phyloP scores from a whole-genome alignment of 2,329 filamentous ascomycete species.

The Aspergillus sp. region DNA sequence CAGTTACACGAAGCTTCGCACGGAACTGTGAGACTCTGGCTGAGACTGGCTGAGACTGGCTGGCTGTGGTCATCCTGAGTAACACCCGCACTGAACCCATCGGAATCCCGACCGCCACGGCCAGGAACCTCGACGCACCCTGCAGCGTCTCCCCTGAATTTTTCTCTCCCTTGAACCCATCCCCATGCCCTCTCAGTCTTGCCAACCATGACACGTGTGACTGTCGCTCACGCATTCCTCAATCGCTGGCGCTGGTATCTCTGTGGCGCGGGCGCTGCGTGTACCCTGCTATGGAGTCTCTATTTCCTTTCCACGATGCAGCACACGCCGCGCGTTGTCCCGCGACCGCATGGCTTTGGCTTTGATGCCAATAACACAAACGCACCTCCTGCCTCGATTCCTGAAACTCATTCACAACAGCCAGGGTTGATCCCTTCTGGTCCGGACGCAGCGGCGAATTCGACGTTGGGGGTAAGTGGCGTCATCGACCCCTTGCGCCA shows the following conservation, averaged over 20 bases:
- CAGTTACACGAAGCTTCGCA: neutral
- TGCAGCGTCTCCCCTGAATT: neutral
- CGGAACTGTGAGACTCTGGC: neutral
- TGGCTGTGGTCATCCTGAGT: neutral
- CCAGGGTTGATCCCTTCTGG: neutral
- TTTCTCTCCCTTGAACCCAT: neutral
- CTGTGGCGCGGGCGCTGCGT: neutral
- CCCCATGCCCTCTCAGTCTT: neutral
- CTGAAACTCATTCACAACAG: neutral
- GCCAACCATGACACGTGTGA: neutral
- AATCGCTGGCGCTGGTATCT: slow-evolving; percentile 16
- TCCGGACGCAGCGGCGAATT: slow-evolving; percentile 6
- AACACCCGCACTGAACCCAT: neutral
- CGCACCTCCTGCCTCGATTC: neutral
- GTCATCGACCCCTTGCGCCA: neutral
- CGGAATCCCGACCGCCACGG: neutral
- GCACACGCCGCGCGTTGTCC: neutral
- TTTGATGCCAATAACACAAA: neutral
- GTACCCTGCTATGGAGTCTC: slow-evolving; percentile 2
- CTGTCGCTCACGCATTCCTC: slow-evolving; percentile 1
- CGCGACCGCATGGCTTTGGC: neutral
- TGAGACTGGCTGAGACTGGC: too few relatives aligned
- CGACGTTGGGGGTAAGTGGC: slow-evolving; percentile 15
- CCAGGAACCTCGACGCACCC: too few relatives aligned
- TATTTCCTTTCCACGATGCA: neutral